phyloP scores from a whole-genome alignment of 192 early-diverging fungal species.

The Chytriomyces sp. region DNA sequence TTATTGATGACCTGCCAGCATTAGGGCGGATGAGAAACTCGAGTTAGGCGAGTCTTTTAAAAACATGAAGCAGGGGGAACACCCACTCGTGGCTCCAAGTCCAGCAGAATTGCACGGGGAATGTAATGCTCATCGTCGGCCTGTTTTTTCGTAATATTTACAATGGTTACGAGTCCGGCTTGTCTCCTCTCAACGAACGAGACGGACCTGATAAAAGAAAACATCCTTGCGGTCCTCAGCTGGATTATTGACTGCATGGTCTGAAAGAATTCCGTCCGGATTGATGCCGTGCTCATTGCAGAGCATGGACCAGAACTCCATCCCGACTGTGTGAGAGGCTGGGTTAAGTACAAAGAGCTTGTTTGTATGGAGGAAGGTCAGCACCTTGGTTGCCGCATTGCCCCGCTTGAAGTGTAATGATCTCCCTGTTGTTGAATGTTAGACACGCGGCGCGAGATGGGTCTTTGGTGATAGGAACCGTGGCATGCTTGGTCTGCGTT shows the following conservation, averaged over 20 bases:
- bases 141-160: constrained; percentile 46
- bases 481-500: too few relatives aligned
- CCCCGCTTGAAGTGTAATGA: constrained; percentile 94
- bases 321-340: constrained; percentile 70
- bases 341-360: background rate
- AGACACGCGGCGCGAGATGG: too few relatives aligned
- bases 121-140: constrained; percentile 99
- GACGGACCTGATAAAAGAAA: constrained; percentile 91
- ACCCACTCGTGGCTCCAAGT: constrained; percentile 89
- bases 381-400: constrained; percentile 98
- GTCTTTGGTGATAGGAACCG: too few relatives aligned
- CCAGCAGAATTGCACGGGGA: constrained; percentile 88
- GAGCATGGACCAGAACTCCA: constrained; percentile 92
- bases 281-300: constrained; percentile 96
- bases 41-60: background rate
- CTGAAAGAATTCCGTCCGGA: constrained; percentile 90
- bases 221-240: constrained; percentile 90
- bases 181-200: background rate
- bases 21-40: background rate
- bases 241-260: constrained; percentile 68
- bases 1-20: constrained; percentile 80
- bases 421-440: constrained; percentile 65
- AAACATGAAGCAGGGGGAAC: background rate
- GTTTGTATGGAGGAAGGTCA: background rate
- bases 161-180: background rate